Evolutionary conservation across 768 basidiomycete genomes (phyloP).

Genomic region (Termitomyces sp.): DNA sequence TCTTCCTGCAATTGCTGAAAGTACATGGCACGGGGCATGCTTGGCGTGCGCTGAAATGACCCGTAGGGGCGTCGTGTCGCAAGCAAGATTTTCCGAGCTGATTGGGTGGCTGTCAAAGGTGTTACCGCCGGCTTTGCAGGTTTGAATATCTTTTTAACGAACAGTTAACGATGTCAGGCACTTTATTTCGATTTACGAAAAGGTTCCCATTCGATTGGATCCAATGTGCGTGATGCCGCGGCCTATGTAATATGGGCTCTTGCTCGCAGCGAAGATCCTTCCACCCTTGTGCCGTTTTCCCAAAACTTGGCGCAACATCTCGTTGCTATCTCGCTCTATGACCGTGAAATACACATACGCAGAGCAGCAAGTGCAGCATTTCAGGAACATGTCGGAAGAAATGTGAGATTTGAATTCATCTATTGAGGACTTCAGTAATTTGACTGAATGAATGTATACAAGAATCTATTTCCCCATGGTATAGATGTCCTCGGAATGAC

Average conservation of each 20-base stretch:
- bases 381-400: constrained; percentile 94
- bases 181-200: constrained; percentile 90
- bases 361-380: constrained; percentile 96
- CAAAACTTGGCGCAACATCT: constrained; percentile 64
- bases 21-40: constrained; percentile 93
- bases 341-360: constrained; percentile 92
- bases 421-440: background rate
- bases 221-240: constrained; percentile 92
- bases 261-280: constrained; percentile 69
- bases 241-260: constrained; percentile 95
- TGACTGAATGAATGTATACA: background rate
- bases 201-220: constrained; percentile 90
- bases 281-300: constrained; percentile 59
- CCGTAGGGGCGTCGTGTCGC: constrained; percentile 68
- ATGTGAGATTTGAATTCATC: constrained; percentile 50
- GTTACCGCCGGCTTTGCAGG: constrained; percentile 6
- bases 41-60: constrained; percentile 92
- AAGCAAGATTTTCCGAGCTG: constrained; percentile 54
- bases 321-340: constrained; percentile 80
- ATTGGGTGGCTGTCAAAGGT: constrained; percentile 85
- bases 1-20: constrained; percentile 74
- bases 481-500: constrained; percentile 90
- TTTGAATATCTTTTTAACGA: background rate
- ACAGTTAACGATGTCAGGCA: constrained; percentile 47
- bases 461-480: constrained; percentile 91